Percentiles rank a stretch among this genome's conserved stretches.
These are phyloP conservation scores for Euphorbia pulcherrima DNA, from an alignment of 345 rosid species.

Conservation along the genomic window DNA sequence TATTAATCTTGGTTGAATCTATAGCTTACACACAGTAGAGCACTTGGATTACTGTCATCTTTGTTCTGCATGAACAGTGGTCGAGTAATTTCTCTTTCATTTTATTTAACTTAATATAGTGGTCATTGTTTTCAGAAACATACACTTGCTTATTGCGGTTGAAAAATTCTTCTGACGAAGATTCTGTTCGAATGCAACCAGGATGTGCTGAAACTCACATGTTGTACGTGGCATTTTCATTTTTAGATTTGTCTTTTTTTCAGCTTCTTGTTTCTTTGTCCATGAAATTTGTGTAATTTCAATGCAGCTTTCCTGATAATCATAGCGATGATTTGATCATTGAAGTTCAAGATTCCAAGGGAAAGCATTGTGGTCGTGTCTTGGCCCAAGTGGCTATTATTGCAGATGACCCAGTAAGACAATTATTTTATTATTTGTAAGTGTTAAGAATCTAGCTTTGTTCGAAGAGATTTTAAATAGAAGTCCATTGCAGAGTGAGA, in stretches of 20 bases:
- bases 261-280: not conserved
- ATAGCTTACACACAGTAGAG: not conserved
- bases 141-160: constrained; percentile 23
- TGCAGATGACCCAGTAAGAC: constrained; percentile 29
- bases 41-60: not conserved
- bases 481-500: constrained; percentile 23
- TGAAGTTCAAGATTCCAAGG: constrained; percentile 27
- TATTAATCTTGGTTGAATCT: not conserved
- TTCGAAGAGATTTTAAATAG: not conserved
- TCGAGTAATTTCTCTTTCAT: not conserved
- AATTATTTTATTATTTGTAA: not conserved
- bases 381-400: constrained; percentile 25
- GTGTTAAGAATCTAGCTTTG: not conserved
- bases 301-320: constrained; percentile 24
- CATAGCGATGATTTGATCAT: constrained; percentile 28
- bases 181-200: constrained; percentile 27
- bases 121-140: constrained; percentile 16
- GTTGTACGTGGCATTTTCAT: constrained; percentile 21
- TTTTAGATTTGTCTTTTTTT: not conserved
- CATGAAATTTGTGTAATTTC: not conserved
- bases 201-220: constrained; percentile 23
- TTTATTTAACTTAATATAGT: not conserved
- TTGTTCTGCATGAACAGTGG: not conserved
- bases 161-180: constrained; percentile 27
- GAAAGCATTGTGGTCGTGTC: constrained; percentile 20